Percentiles rank a stretch among this genome's conserved stretches.
phyloP scores from a whole-genome alignment of 2,329 filamentous ascomycete genomes.

The Passalora sequoiae region DNA sequence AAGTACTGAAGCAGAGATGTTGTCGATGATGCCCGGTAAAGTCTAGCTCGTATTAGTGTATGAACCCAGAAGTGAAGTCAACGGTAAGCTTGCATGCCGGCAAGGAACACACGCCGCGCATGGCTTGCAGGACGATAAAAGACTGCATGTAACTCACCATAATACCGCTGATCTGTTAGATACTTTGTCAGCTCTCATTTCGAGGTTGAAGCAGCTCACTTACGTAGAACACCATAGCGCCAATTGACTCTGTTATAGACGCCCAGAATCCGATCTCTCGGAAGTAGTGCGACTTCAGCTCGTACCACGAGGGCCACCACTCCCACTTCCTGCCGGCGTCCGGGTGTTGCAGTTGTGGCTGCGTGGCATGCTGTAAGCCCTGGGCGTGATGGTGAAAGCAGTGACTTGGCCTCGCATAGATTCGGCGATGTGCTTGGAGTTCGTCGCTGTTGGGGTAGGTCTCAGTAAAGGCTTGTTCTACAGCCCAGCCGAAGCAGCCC shows the following conservation, averaged over 20 bases:
- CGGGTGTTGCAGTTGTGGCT: conserved; percentile 11
- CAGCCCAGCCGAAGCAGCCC: conserved; percentile 65
- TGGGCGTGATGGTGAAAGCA: conserved; percentile 10
- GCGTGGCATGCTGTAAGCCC: conserved; percentile 1
- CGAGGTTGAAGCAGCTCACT: too few species aligned
- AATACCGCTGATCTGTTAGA: conserved; percentile 24
- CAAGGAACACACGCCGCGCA: too few species aligned
- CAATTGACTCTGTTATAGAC: conserved; percentile 25
- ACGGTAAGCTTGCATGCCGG: too few species aligned
- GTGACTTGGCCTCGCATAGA: background rate
- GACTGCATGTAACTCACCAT: too few species aligned
- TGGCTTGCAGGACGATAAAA: too few species aligned
- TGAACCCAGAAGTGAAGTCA: too few species aligned
- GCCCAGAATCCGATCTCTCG: conserved; percentile 30
- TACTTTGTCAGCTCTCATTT: background rate
- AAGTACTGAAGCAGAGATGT: conserved; percentile 11
- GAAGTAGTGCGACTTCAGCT: conserved; percentile 26
- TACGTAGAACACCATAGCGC: conserved; percentile 25
- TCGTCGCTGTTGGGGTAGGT: conserved; percentile 4
- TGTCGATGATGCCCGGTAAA: conserved; percentile 27
- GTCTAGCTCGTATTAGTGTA: too few species aligned
- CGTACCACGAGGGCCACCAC: conserved; percentile 24
- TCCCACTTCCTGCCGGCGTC: conserved; percentile 22
- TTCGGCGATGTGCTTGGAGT: background rate
- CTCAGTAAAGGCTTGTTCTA: conserved; percentile 34